These are phyloP conservation scores for Sclerotinia minor DNA, from an alignment of 2,329 filamentous ascomycete genomes.

Conservation along the genomic window DNA sequence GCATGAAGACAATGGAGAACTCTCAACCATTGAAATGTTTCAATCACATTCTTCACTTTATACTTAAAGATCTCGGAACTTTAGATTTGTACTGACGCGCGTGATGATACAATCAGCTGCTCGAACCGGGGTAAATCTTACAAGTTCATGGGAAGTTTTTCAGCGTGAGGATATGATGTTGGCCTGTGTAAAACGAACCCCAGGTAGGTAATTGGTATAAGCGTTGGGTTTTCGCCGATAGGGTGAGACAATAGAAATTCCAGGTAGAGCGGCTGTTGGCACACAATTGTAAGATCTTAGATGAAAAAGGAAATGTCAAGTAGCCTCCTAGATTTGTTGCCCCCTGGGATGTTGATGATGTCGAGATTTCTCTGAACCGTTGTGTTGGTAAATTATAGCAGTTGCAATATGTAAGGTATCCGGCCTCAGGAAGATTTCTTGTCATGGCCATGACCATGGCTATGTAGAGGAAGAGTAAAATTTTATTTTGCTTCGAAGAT, in stretches of 20 bases:
- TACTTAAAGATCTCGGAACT: background rate
- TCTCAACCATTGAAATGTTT: slow-evolving; percentile 16
- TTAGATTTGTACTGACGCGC: slow-evolving; percentile 1
- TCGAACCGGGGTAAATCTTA: background rate
- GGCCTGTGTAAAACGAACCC: slow-evolving; percentile 18
- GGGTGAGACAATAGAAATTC: slow-evolving; percentile 4
- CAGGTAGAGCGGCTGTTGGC: slow-evolving; percentile 7
- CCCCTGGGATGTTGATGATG: background rate
- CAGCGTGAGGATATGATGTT: slow-evolving; percentile 2
- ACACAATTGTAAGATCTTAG: background rate
- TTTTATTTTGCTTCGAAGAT: slow-evolving; percentile 7
- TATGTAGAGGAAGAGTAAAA: background rate
- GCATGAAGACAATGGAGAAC: background rate
- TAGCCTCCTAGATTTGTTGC: background rate
- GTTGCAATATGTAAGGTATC: slow-evolving; percentile 6
- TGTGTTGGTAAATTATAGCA: background rate
- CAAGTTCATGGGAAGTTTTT: background rate
- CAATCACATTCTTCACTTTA: slow-evolving; percentile 5
- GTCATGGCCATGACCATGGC: slow-evolving; percentile 10
- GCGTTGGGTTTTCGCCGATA: slow-evolving; percentile 14
- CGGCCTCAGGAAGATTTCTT: background rate
- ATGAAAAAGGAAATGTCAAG: background rate
- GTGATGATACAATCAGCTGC: slow-evolving; percentile 10
- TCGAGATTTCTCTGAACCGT: background rate
- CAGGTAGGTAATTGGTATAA: slow-evolving; percentile 1